Conservation (phyloP, 176 grass and related monocot genomes). For the Panicum miliaceum region DNA sequence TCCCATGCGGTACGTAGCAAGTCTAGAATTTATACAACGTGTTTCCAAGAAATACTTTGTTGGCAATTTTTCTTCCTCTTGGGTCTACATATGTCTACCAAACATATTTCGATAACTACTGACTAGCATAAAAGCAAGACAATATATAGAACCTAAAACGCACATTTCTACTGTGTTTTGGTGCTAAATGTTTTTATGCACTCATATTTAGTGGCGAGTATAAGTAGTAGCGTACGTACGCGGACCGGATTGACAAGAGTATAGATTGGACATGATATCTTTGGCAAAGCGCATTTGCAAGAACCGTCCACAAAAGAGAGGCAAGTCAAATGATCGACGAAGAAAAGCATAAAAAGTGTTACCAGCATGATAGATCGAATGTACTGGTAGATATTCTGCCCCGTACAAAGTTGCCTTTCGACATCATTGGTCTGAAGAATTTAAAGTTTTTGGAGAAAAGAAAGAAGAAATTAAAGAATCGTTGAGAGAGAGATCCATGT, state of each 20-base stretch:
- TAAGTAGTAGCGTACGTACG: slow-evolving; percentile 7
- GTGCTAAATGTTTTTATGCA: neutral
- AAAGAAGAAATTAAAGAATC: too few relatives aligned
- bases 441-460: neutral
- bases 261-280: slow-evolving; percentile 51
- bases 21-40: too few relatives aligned
- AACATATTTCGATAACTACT: too few relatives aligned
- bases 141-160: neutral
- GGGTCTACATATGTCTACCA: too few relatives aligned
- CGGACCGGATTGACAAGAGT: neutral
- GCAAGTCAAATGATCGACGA: neutral
- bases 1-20: too few relatives aligned
- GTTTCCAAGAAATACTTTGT: too few relatives aligned
- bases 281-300: slow-evolving; percentile 27
- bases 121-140: neutral
- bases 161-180: too few relatives aligned
- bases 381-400: slow-evolving; percentile 32
- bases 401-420: neutral
- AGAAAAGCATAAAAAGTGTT: slow-evolving; percentile 3
- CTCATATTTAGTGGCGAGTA: slow-evolving; percentile 9
- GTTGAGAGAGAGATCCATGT: too few relatives aligned
- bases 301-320: slow-evolving; percentile 9
- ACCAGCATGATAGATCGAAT: slow-evolving; percentile 32
- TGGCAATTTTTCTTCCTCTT: too few relatives aligned
- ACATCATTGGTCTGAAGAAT: slow-evolving; percentile 12